Conservation (phyloP, 495 filamentous ascomycete genomes). For the Penicillium paxilli region DNA sequence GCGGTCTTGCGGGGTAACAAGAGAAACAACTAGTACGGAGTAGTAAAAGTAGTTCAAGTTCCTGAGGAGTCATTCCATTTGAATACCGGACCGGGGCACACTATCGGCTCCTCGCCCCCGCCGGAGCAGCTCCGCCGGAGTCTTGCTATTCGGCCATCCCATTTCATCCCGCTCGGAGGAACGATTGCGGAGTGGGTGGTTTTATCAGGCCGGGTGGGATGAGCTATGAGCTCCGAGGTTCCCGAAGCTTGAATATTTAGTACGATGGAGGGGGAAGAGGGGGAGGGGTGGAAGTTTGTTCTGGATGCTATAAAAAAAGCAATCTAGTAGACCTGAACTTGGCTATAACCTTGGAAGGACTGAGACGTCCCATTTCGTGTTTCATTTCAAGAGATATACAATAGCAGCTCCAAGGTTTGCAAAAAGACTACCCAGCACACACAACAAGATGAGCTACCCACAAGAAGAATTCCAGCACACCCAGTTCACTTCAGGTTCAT, state of each 20-base stretch:
- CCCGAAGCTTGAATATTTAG: too few species aligned
- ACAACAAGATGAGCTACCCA: constrained; percentile 26
- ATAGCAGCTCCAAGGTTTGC: too few species aligned
- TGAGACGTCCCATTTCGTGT: too few species aligned
- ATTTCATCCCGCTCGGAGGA: constrained; percentile 14
- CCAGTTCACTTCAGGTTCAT: constrained; percentile 24
- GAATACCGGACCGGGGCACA: too few species aligned
- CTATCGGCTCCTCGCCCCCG: constrained; percentile 3
- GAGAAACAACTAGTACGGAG: background rate
- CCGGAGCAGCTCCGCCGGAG: constrained; percentile 23
- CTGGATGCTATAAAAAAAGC: too few species aligned
- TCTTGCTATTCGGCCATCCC: constrained; percentile 14
- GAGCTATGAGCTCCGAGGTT: constrained; percentile 12
- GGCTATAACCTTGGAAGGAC: too few species aligned
- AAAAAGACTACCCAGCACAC: background rate
- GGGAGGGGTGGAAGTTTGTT: too few species aligned
- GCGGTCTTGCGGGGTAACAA: background rate
- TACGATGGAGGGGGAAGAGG: too few species aligned
- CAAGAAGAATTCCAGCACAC: constrained; percentile 35
- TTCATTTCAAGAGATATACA: too few species aligned
- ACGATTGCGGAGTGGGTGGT: background rate
- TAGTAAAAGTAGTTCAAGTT: too few species aligned
- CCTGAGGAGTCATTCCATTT: too few species aligned
- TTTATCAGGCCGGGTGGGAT: background rate
- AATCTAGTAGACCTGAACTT: too few species aligned